Evolutionary conservation across 2,329 filamentous ascomycete species (phyloP).

Genomic region (Calonectria hongkongensis): DNA sequence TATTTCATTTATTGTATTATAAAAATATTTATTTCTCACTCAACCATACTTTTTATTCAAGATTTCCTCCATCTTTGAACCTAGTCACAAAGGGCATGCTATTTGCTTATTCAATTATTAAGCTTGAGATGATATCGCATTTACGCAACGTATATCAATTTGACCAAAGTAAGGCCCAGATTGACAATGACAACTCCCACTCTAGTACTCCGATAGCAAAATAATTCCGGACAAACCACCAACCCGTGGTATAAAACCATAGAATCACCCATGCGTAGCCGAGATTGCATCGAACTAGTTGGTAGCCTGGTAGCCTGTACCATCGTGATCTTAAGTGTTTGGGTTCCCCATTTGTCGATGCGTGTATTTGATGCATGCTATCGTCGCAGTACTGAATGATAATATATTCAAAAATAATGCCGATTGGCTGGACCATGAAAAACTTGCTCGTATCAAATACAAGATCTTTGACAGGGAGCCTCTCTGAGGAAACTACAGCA

Average conservation of each 20-base stretch:
- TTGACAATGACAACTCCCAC: constrained; percentile 39
- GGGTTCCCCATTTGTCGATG: not conserved
- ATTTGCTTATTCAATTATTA: no score
- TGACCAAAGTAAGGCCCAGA: not conserved
- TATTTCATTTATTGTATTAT: no score
- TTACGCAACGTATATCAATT: not conserved
- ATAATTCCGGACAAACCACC: constrained; percentile 41
- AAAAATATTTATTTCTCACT: no score
- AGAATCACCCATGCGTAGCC: constrained; percentile 38
- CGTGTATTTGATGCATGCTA: not conserved
- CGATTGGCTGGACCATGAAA: constrained; percentile 38
- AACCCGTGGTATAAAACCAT: constrained; percentile 39
- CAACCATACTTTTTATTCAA: no score
- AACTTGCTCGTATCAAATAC: constrained; percentile 24
- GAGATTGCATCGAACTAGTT: not conserved
- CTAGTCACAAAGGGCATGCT: no score
- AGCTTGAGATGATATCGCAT: no score
- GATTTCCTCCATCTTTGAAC: no score
- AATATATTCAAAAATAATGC: constrained; percentile 21
- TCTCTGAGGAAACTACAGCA: constrained; percentile 35
- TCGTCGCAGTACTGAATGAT: not conserved
- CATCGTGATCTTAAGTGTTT: accelerated
- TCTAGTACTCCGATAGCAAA: constrained; percentile 35
- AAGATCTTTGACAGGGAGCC: not conserved
- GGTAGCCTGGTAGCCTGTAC: not conserved